A percentile compares a stretch with the other conserved stretches of the same genome.
These are phyloP conservation scores for Gyromitra esculenta DNA, from an alignment of 2,329 filamentous ascomycete species.

Conservation along the genomic window DNA sequence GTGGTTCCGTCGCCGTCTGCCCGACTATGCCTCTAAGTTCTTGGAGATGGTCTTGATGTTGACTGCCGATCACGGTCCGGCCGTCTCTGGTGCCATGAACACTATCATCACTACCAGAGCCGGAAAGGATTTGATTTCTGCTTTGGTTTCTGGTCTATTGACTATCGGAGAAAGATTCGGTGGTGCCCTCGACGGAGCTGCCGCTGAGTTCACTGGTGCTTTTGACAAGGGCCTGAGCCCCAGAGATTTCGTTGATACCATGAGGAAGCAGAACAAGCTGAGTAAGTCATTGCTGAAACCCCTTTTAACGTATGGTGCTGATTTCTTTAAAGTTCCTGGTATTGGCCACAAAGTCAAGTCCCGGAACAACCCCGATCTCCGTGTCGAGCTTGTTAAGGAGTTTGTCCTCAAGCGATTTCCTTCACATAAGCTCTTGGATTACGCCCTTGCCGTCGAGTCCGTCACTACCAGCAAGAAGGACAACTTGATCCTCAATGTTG, in stretches of 20 bases:
- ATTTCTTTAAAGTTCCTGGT: constrained; percentile 74
- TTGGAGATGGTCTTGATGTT: constrained; percentile 99
- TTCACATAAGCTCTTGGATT: constrained; percentile 97
- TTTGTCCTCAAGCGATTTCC: constrained; percentile 98
- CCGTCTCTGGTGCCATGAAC: constrained; percentile 99
- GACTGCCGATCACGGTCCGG: constrained; percentile 97
- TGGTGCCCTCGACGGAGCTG: constrained; percentile 96
- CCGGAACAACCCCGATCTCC: constrained; percentile 98
- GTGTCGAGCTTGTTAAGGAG: constrained; percentile 99
- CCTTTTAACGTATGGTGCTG: constrained; percentile 2
- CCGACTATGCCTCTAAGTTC: constrained; percentile 97
- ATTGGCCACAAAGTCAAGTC: constrained; percentile 99
- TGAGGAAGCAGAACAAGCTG: constrained; percentile 99
- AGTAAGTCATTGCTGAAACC: constrained; percentile 66
- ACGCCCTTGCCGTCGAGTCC: constrained; percentile 95
- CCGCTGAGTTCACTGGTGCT: constrained; percentile 97
- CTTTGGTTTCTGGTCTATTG: constrained; percentile 93
- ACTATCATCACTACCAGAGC: constrained; percentile 99
- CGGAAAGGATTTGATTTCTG: constrained; percentile 96
- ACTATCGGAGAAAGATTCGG: constrained; percentile 98
- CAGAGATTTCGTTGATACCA: constrained; percentile 97
- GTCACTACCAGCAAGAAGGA: constrained; percentile 99
- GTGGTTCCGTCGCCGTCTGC: constrained; percentile 98
- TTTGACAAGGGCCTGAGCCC: constrained; percentile 98
- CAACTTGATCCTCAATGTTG: constrained; percentile 99